phyloP scores from a whole-genome alignment of 1,139 yeast genomes.

The Pichia sp. region DNA sequence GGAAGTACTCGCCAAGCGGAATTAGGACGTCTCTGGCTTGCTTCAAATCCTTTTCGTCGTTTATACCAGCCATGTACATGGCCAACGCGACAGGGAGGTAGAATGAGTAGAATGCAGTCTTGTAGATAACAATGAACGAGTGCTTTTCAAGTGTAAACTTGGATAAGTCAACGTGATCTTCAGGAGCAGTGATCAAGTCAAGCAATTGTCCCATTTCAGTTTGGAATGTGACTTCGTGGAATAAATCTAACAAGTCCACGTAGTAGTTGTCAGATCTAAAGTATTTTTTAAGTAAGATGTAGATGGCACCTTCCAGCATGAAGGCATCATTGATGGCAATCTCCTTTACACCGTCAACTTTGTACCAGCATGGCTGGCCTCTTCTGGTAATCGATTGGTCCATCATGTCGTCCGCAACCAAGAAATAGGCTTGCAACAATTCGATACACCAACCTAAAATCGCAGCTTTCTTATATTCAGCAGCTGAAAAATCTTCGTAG shows the following conservation, averaged over 20 bases:
- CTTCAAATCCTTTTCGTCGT: slow-evolving; percentile 65
- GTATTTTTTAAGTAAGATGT: slow-evolving; percentile 81
- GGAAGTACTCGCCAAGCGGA: slow-evolving; percentile 98
- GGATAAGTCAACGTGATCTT: slow-evolving; percentile 81
- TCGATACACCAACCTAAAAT: slow-evolving; percentile 96
- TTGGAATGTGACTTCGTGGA: slow-evolving; percentile 93
- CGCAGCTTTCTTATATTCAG: slow-evolving; percentile 80
- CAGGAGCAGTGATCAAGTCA: slow-evolving; percentile 96
- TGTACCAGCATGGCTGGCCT: slow-evolving; percentile 99
- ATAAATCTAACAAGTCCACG: slow-evolving; percentile 84
- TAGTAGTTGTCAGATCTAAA: slow-evolving; percentile 80
- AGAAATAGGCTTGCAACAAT: slow-evolving; percentile 90
- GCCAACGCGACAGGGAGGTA: slow-evolving; percentile 97
- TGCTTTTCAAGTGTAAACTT: slow-evolving; percentile 87
- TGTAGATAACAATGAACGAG: slow-evolving; percentile 90
- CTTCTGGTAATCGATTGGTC: slow-evolving; percentile 95
- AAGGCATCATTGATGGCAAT: slow-evolving; percentile 97
- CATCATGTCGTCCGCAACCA: slow-evolving; percentile 99
- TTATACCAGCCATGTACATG: slow-evolving; percentile 85
- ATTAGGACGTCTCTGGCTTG: slow-evolving; percentile 86
- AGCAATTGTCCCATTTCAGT: slow-evolving; percentile 96
- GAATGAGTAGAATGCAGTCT: slow-evolving; percentile 97
- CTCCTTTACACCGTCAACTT: slow-evolving; percentile 70
- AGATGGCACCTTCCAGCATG: slow-evolving; percentile 94
- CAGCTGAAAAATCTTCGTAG: slow-evolving; percentile 51